Percentiles rank a stretch among this genome's conserved stretches.
These are phyloP conservation scores for Przewalskia tangutica DNA, from an alignment of 257 asterid species.

Conservation along the genomic window DNA sequence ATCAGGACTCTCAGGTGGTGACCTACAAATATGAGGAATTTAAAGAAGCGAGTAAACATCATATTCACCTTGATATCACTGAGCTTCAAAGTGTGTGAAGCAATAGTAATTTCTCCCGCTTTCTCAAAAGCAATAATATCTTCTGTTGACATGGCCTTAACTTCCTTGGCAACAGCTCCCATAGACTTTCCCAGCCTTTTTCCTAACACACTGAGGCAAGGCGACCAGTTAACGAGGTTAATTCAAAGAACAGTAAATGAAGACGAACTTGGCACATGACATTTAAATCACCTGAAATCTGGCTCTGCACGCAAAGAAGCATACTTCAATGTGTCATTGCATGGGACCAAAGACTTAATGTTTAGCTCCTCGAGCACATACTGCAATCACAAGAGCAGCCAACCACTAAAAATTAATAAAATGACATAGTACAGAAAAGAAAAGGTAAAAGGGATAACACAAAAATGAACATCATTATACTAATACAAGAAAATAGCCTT, in stretches of 20 bases:
- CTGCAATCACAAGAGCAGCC: slow-evolving; percentile 9
- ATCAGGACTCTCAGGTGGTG: neutral
- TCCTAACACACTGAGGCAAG: slow-evolving; percentile 49
- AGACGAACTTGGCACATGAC: neutral
- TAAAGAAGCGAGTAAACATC: neutral
- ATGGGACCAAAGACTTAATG: slow-evolving; percentile 67
- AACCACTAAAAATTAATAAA: neutral
- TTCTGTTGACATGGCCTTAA: slow-evolving; percentile 76
- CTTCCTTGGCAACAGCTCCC: slow-evolving; percentile 68
- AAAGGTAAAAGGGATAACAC: neutral
- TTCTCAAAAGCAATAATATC: slow-evolving; percentile 77
- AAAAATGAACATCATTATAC: neutral
- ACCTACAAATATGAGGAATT: neutral
- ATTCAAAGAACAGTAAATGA: neutral
- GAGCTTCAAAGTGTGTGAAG: slow-evolving; percentile 47
- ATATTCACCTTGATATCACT: slow-evolving; percentile 56
- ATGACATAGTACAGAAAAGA: neutral
- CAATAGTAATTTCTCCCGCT: slow-evolving; percentile 60
- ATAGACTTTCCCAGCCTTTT: slow-evolving; percentile 87
- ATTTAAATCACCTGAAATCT: slow-evolving; percentile 46
- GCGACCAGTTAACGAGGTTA: neutral
- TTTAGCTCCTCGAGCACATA: slow-evolving; percentile 93
- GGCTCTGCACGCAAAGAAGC: slow-evolving; percentile 90
- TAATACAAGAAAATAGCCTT: neutral
- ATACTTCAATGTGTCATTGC: slow-evolving; percentile 76